Conservation (phyloP, 192 early-diverging fungal species). For the Allomyces arbusculus region DNA sequence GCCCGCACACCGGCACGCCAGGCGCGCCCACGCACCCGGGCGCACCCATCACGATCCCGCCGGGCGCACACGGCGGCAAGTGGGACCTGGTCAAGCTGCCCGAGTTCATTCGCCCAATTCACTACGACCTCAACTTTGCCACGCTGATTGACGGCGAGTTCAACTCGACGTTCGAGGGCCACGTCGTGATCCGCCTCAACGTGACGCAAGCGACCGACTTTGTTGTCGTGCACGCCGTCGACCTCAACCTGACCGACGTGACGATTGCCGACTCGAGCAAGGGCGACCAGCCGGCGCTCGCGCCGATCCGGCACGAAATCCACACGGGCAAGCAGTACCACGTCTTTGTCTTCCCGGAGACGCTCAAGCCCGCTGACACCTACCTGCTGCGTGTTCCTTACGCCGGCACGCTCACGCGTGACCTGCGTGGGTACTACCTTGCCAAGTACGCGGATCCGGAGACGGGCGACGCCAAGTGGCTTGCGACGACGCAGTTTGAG, state of each 20-base stretch:
- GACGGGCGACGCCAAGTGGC: neutral
- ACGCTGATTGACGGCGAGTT: neutral
- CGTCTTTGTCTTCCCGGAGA: neutral
- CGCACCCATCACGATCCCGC: neutral
- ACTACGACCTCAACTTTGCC: neutral
- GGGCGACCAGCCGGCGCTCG: neutral
- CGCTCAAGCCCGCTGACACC: neutral
- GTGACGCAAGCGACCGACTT: neutral
- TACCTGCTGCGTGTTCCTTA: neutral
- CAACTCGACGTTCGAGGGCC: neutral
- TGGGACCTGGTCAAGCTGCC: neutral
- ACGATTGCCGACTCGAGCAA: neutral
- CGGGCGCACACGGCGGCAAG: neutral
- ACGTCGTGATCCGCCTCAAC: neutral
- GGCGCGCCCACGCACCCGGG: neutral
- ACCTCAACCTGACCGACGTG: neutral
- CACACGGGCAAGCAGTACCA: neutral
- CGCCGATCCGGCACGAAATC: neutral
- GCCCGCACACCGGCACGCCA: neutral
- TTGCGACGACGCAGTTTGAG: constrained; percentile 19
- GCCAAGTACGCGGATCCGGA: neutral
- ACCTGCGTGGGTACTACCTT: neutral
- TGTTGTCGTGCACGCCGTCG: neutral
- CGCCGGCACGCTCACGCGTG: neutral
- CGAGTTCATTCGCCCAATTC: neutral